phyloP scores from a whole-genome alignment of 1,284 basidiomycete species.

The Leccinum griseonigrum region DNA sequence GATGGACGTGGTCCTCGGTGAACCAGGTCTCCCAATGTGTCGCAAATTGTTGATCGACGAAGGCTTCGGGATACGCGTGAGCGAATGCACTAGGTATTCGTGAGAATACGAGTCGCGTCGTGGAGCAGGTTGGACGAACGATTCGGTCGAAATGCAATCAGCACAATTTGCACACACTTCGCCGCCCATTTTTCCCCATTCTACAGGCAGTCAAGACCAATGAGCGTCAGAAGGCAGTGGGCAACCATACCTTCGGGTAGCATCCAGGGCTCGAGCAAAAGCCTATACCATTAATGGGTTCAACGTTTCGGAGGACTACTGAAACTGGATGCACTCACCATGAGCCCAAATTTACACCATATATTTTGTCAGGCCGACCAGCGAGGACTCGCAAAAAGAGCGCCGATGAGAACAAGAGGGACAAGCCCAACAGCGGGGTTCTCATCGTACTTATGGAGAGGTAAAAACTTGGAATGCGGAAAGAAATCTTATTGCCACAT shows the following conservation, averaged over 20 bases:
- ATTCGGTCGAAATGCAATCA: constrained; percentile 46
- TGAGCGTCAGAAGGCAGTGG: neutral
- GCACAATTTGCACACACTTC: constrained; percentile 40
- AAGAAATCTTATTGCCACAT: neutral
- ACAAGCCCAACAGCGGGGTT: constrained; percentile 13
- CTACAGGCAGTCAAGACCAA: constrained; percentile 23
- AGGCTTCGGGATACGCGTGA: constrained; percentile 51
- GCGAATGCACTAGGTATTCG: constrained; percentile 47
- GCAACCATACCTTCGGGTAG: constrained; percentile 40
- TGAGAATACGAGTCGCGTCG: neutral
- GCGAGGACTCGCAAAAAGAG: constrained; percentile 20
- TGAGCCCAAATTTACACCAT: constrained; percentile 52
- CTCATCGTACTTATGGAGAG: constrained; percentile 19
- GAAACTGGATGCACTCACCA: constrained; percentile 32
- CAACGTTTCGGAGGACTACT: neutral
- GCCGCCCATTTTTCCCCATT: constrained; percentile 53
- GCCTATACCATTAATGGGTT: constrained; percentile 31
- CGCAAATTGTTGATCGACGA: constrained; percentile 56
- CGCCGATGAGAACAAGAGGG: constrained; percentile 16
- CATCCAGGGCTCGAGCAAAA: constrained; percentile 60
- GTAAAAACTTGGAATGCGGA: neutral
- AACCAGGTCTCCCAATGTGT: constrained; percentile 77
- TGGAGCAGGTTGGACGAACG: constrained; percentile 30
- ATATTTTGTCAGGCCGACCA: constrained; percentile 39
- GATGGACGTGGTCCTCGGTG: constrained; percentile 55